Base-by-base conservation (phyloP, 2,329 filamentous ascomycete species). In the Colletotrichum echinochloae region DNA sequence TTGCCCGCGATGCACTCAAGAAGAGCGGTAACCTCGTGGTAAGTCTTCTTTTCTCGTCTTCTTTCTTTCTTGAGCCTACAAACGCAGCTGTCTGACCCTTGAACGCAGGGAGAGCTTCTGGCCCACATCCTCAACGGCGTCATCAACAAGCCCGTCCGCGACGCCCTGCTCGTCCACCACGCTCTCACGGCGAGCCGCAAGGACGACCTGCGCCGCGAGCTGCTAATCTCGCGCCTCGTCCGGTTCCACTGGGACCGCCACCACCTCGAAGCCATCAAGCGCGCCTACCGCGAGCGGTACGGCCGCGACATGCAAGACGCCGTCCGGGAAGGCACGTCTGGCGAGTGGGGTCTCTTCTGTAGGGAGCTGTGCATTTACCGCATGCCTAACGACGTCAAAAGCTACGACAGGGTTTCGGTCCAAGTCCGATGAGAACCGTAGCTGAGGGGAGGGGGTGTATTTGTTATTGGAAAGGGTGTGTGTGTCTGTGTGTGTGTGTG, bases 51-150 rank as follows among this genome's bases (percentile, higher is more conserved):
- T 33, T 30, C 16, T 91, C 30, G 51, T 26, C 20, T 59, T 44
- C 28, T 30, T 23, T n/a, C n/a, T n/a, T 35, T 11, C 11, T 26
- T 5, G 14, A 20, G n/a, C 33, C 37, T 8, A 18, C 1, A 2
- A 9, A 59, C 14, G 16, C 23, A 3, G 2, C 6, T 26, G 20
- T 5, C 52, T 65, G 57, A 76, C 71, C 26, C 23, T 33, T 4
- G 33, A n/a, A 11, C 28, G 9, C 75, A 98, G 95, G 96, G 96
- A 73, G 96, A 99, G 83, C 90, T 97, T 26, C 90, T 98, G 46
- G 94, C 94, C 0, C 96, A 98, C 81, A 94, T 98, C 75, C 91
- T 99, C 77, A 98, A 98, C 82, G 96, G 96, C 76, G 91, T 97
- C 67, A 97, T 98, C 83, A 98, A 98, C 83, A 93, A 93, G 70